These are phyloP conservation scores for Spathaspora sp. DNA, from an alignment of 1,139 yeast genomes.

Conservation along the genomic window DNA sequence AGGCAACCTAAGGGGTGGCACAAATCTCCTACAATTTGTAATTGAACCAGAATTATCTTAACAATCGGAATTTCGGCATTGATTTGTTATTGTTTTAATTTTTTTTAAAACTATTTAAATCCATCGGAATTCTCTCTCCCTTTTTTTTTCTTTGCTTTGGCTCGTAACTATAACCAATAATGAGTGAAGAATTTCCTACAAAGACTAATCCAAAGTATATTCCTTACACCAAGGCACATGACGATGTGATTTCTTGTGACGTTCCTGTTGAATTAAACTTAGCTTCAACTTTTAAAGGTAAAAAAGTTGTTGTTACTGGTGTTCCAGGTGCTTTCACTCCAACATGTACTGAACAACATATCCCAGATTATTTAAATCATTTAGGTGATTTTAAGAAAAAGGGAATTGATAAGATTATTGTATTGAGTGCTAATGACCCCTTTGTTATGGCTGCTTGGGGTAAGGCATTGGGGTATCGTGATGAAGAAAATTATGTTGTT, in stretches of 20 bases:
- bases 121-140: not conserved
- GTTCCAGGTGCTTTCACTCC: constrained; percentile 96
- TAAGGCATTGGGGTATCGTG: constrained; percentile 58
- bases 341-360: constrained; percentile 78
- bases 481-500: constrained; percentile 47
- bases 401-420: constrained; percentile 71
- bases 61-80: not conserved
- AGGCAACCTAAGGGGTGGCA: not conserved
- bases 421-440: constrained; percentile 79
- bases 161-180: not conserved
- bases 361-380: constrained; percentile 68
- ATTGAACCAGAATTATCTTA: not conserved
- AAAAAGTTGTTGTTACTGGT: constrained; percentile 67
- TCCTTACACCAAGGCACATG: constrained; percentile 49
- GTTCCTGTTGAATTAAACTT: constrained; percentile 53
- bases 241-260: constrained; percentile 50
- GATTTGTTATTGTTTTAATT: not conserved
- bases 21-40: not conserved
- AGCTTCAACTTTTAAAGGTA: constrained; percentile 47
- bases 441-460: constrained; percentile 84
- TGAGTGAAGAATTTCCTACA: constrained; percentile 42
- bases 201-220: constrained; percentile 55
- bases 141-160: not conserved
- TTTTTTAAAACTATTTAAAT: not conserved
- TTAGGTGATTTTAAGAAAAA: constrained; percentile 55